phyloP scores from a whole-genome alignment of 352 stramenopile species.

The Phytophthora vignae region DNA sequence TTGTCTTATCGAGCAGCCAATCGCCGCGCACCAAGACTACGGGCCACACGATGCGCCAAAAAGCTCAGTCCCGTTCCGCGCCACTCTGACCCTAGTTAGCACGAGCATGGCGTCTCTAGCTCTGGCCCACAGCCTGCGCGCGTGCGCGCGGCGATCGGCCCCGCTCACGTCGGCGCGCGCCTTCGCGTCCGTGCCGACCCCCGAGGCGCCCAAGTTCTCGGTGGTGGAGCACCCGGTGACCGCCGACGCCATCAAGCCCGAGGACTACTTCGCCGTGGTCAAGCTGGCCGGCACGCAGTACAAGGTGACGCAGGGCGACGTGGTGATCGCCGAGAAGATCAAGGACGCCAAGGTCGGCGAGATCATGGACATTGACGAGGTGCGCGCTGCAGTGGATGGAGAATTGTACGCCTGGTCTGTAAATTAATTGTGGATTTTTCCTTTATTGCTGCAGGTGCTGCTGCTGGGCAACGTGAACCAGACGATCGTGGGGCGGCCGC shows the following conservation, averaged over 20 bases:
- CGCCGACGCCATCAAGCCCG: conserved; percentile 63
- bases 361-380: conserved; percentile 85
- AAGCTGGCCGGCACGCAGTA: conserved; percentile 89
- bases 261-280: conserved; percentile 87
- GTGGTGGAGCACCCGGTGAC: conserved; percentile 84
- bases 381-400: conserved; percentile 3
- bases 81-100: neutral
- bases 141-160: conserved; percentile 23
- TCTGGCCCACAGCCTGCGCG: conserved; percentile 33
- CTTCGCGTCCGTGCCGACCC: conserved; percentile 28
- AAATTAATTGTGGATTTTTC: conserved; percentile 1
- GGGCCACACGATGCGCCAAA: conserved; percentile 30
- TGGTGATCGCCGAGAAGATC: conserved; percentile 88
- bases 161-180: conserved; percentile 15
- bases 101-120: conserved; percentile 33
- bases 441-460: conserved; percentile 54
- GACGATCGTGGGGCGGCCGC: conserved; percentile 80
- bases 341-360: conserved; percentile 87
- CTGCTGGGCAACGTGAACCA: conserved; percentile 86
- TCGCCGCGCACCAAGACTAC: conserved; percentile 13
- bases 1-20: conserved; percentile 5
- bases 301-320: conserved; percentile 88
- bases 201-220: conserved; percentile 58
- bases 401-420: too few species aligned
- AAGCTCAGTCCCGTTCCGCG: neutral